These are phyloP conservation scores for Beauveria varroae DNA, from an alignment of 2,329 filamentous ascomycete species.

Conservation along the genomic window DNA sequence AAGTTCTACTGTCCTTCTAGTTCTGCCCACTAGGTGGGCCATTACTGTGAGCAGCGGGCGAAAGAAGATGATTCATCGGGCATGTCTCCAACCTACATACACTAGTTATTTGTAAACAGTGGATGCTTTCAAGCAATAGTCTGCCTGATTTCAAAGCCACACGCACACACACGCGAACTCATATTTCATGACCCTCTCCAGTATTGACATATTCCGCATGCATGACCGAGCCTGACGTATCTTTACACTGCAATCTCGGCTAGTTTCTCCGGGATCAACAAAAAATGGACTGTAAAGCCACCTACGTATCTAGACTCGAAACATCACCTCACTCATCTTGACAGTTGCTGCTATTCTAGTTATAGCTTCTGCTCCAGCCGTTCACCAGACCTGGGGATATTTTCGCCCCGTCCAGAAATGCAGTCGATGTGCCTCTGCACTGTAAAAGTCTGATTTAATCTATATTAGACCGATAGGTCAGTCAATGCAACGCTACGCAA, in stretches of 20 bases:
- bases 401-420: background rate
- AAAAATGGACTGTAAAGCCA: too few relatives aligned
- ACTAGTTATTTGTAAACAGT: background rate
- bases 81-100: background rate
- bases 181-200: background rate
- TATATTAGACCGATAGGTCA: background rate
- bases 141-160: constrained; percentile 4
- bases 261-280: too few relatives aligned
- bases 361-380: too few relatives aligned
- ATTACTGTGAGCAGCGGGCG: background rate
- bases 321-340: too few relatives aligned
- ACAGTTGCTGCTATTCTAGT: too few relatives aligned
- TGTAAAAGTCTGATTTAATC: background rate
- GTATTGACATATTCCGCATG: background rate
- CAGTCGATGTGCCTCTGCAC: background rate
- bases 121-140: background rate
- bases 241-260: background rate
- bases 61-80: constrained; percentile 6
- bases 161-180: background rate
- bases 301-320: too few relatives aligned
- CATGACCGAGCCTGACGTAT: background rate
- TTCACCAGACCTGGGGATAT: too few relatives aligned
- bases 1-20: background rate
- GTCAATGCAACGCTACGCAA: background rate
- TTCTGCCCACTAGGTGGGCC: background rate